These are phyloP conservation scores for Akanthomyces uredinophilus DNA, from an alignment of 2,329 filamentous ascomycete genomes.

Conservation along the genomic window DNA sequence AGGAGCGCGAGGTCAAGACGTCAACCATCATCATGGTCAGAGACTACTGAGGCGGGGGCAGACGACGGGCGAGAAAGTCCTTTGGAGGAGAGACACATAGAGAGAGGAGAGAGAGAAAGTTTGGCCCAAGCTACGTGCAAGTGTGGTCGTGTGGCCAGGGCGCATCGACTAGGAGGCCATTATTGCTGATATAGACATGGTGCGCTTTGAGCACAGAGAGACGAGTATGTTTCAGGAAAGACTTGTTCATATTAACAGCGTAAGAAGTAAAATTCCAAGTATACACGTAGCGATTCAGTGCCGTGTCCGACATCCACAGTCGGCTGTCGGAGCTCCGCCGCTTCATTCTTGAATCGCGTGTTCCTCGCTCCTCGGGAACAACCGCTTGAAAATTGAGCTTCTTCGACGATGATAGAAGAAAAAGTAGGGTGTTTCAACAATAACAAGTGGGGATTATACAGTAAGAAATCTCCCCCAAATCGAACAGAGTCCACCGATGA, in stretches of 20 bases:
- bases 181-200: no score
- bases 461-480: not conserved
- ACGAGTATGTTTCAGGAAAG: no score
- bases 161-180: no score
- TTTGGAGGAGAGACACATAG: no score
- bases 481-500: not conserved
- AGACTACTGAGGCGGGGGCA: conserved; percentile 21
- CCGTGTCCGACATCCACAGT: not conserved
- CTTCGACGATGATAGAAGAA: no score
- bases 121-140: no score
- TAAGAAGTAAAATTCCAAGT: no score
- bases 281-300: no score
- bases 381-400: not conserved
- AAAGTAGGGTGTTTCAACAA: not conserved
- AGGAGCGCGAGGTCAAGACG: conserved; percentile 30
- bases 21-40: conserved; percentile 38
- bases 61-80: not conserved
- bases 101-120: no score
- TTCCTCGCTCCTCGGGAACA: not conserved
- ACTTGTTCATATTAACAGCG: no score
- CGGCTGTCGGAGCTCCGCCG: not conserved
- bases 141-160: no score
- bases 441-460: not conserved
- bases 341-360: not conserved
- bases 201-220: no score